Evolutionary conservation across 1,284 basidiomycete species (phyloP).

Genomic region (Cystobasidium slooffiae): DNA sequence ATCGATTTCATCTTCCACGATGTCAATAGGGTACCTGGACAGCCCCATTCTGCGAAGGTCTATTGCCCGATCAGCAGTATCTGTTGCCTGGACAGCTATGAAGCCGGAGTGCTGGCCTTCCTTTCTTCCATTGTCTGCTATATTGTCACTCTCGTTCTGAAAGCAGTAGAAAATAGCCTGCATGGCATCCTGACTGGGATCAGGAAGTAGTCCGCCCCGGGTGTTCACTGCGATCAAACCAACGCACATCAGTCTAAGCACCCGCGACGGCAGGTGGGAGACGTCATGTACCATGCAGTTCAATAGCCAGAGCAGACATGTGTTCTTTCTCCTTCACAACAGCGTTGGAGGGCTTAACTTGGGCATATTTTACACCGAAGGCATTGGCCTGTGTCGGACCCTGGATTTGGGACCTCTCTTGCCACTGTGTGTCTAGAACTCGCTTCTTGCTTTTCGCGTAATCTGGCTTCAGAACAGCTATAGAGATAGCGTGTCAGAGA

Average conservation of each 20-base stretch:
- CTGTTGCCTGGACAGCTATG: conserved; percentile 61
- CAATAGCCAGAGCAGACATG: conserved; percentile 81
- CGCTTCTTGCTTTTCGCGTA: conserved; percentile 37
- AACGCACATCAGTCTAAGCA: background rate
- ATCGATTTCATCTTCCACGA: conserved; percentile 75
- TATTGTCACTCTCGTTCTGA: conserved; percentile 64
- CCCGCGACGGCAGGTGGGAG: background rate
- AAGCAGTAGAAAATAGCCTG: conserved; percentile 71
- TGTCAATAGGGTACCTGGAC: conserved; percentile 63
- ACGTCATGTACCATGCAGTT: conserved; percentile 72
- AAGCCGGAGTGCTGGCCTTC: conserved; percentile 64
- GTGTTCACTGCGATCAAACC: conserved; percentile 64
- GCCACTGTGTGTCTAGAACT: conserved; percentile 54
- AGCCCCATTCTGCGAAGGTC: conserved; percentile 52
- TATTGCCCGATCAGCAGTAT: conserved; percentile 39
- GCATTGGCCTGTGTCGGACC: conserved; percentile 75
- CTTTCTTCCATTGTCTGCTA: conserved; percentile 57
- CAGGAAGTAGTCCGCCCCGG: conserved; percentile 67
- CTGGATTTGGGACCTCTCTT: conserved; percentile 64
- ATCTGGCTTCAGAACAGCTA: background rate
- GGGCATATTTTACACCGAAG: conserved; percentile 69
- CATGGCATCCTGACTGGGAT: conserved; percentile 74
- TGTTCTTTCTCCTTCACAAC: conserved; percentile 68
- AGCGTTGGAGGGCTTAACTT: conserved; percentile 59
- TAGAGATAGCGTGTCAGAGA: background rate